Base-by-base conservation (phyloP, 257 asterid species). In the Hygrophila difformis region DNA sequence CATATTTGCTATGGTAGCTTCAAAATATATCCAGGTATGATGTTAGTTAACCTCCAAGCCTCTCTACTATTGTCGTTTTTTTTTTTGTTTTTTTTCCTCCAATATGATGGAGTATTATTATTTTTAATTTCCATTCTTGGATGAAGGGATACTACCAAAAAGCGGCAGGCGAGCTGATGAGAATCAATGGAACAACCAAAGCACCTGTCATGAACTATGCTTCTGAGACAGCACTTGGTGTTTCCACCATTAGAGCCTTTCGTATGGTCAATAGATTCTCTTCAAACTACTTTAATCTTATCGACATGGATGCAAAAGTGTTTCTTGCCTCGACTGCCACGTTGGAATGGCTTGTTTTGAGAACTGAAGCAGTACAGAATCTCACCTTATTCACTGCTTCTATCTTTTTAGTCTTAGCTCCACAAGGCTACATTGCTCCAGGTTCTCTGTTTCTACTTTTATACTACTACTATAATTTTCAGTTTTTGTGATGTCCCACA, bases 201-300 rank as follows among this genome's bases (percentile, higher is more conserved):
- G 93, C 95, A 14, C 87, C 93, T 0, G 64, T 84, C 11, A 78
- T 78, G 93, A 84, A 72, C 34, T 74, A 78, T 49, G 84, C 86
- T 22, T 65, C 95, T 0, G 93, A 84, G 72, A 81, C 95, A 16
- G 70, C 93, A 17, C 82, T 76, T 8, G 91, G 95, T 24, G 87
- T 75, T 34, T 69, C 77, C 47, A 78, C 87, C 5, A 65, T 84
- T 57, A 48, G 93, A 70, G 84, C 93, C 20, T 84, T 84, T 50
- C 52, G 57, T 15, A 66, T 38, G 53, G 74, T 48, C 0, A 81
- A 81, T 15, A 62, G 29, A 18, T 84, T 84, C 76, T 78, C 64
- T 35, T 53, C 70, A 6, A 76, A 81, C 67, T 81, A 71, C 69
- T 69, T 74, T 1, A 63, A 65, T 39, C 74, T 76, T 9, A 77